These are phyloP conservation scores for Talaromyces sp. DNA, from an alignment of 2,329 filamentous ascomycete genomes.

Conservation along the genomic window DNA sequence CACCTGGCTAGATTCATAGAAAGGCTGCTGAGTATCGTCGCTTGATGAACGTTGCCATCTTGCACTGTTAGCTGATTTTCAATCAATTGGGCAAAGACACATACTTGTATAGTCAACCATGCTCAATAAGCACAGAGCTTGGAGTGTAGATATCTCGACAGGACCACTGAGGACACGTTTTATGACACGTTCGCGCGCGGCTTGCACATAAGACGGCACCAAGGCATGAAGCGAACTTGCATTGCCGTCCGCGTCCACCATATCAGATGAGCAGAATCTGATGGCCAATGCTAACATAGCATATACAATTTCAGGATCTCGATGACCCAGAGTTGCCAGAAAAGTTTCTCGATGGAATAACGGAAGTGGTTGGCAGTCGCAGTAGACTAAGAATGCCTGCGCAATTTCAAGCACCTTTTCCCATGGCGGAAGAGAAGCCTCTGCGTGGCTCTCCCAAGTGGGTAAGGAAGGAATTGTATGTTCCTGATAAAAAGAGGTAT, in stretches of 20 bases:
- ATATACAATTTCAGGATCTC: conserved; percentile 37
- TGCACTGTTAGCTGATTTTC: not conserved
- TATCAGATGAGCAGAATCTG: conserved; percentile 38
- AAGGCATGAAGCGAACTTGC: conserved; percentile 18
- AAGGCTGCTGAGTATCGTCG: conserved; percentile 38
- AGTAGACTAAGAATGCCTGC: conserved; percentile 47
- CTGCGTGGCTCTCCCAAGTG: not conserved
- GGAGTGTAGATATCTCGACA: conserved; percentile 43
- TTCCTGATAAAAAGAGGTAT: conserved; percentile 7
- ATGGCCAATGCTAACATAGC: conserved; percentile 41
- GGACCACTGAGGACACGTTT: conserved; percentile 37
- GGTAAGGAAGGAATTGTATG: conserved; percentile 15
- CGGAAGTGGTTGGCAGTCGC: conserved; percentile 50
- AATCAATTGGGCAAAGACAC: not conserved
- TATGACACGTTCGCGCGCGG: conserved; percentile 38
- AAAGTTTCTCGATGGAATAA: conserved; percentile 46
- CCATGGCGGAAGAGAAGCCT: conserved; percentile 35
- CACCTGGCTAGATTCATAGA: conserved; percentile 47
- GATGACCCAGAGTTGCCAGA: conserved; percentile 36
- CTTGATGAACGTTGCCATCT: conserved; percentile 38
- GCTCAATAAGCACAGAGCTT: conserved; percentile 41
- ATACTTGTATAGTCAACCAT: conserved; percentile 43
- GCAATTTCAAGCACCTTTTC: conserved; percentile 39
- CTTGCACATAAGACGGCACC: conserved; percentile 38
- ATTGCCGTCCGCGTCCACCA: conserved; percentile 22